Conservation (phyloP, 108 stramenopile genomes). For the Skeletonema menzelii region DNA sequence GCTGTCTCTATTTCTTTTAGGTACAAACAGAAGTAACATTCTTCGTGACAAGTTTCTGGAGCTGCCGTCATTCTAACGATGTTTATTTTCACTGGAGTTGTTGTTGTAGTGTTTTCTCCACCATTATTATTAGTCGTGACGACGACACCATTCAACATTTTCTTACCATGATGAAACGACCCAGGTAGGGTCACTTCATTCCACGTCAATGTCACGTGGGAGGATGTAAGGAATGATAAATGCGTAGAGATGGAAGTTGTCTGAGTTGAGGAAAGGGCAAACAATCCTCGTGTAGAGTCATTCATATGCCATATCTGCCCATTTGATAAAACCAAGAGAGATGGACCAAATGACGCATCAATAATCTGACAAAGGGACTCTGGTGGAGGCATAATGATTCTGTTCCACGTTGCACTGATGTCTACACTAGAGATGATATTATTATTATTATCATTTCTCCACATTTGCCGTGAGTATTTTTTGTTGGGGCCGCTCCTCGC, state of each 20-base stretch:
- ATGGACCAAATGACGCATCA: conserved; percentile 18
- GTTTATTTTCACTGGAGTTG: conserved; percentile 16
- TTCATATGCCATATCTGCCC: conserved; percentile 34
- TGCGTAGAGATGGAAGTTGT: conserved; percentile 2
- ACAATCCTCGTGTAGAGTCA: conserved; percentile 15
- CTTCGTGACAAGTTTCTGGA: conserved; percentile 2
- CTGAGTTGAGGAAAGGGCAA: background rate
- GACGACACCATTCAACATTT: background rate
- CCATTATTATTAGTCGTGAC: background rate
- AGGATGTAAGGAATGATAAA: conserved; percentile 11
- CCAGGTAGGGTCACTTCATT: conserved; percentile 5
- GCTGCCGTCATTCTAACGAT: conserved; percentile 12
- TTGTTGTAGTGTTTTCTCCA: background rate
- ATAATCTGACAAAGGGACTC: conserved; percentile 19
- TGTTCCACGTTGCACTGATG: background rate
- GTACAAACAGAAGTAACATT: conserved; percentile 26
- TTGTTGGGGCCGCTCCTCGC: no score
- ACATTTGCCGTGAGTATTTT: no score
- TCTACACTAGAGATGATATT: background rate
- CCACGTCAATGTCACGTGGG: conserved; percentile 8
- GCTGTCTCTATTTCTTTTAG: conserved; percentile 3
- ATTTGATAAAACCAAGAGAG: conserved; percentile 25
- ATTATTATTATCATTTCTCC: no score
- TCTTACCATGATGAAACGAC: conserved; percentile 6
- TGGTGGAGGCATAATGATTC: conserved; percentile 6